Conservation (phyloP, 371 early-diverging fungal genomes). For the Mucor circinelloides region DNA sequence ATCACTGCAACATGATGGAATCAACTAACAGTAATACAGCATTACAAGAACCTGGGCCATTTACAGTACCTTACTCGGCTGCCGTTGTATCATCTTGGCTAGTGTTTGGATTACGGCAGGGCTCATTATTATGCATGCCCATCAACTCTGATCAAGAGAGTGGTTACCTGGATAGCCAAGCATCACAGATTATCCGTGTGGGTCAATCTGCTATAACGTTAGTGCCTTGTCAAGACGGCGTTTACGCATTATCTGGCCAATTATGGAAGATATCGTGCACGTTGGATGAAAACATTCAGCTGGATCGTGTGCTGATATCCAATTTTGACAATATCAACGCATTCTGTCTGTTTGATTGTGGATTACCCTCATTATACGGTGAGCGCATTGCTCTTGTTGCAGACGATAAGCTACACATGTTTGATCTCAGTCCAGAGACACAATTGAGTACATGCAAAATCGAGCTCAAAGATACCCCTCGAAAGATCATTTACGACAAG, state of each 20-base stretch:
- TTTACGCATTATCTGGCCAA: constrained; percentile 29
- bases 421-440: constrained; percentile 3
- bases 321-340: constrained; percentile 14
- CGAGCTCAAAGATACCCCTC: constrained; percentile 28
- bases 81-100: not conserved
- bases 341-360: constrained; percentile 18
- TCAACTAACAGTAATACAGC: not conserved
- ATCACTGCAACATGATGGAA: not conserved
- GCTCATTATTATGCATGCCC: constrained; percentile 13
- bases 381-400: constrained; percentile 24
- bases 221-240: not conserved
- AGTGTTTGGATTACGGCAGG: constrained; percentile 15
- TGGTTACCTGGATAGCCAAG: not conserved
- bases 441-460: constrained; percentile 20
- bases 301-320: constrained; percentile 25
- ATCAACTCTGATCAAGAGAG: not conserved
- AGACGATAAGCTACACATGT: constrained; percentile 26
- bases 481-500: constrained; percentile 23
- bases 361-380: not conserved
- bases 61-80: constrained; percentile 10
- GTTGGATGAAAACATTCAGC: constrained; percentile 2
- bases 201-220: not conserved
- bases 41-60: not conserved
- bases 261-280: constrained; percentile 29
- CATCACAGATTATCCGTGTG: not conserved